Percentiles rank a stretch among this genome's conserved stretches.
Evolutionary conservation across 495 filamentous ascomycete genomes (phyloP).

Genomic region (Penicillium robsamsonii): DNA sequence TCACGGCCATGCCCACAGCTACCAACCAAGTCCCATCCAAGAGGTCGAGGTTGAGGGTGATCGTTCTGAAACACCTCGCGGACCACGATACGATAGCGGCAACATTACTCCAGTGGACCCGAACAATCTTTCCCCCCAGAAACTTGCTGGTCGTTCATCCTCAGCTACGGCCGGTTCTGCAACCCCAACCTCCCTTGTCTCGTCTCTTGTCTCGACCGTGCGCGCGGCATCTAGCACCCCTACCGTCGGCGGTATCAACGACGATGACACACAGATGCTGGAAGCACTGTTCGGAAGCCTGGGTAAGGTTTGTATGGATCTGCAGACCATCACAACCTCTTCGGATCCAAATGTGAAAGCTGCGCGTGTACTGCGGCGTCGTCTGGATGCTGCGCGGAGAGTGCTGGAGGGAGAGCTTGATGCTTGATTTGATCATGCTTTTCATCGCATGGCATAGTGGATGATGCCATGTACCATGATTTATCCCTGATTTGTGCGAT

Average conservation of each 20-base stretch:
- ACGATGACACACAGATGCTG: constrained; percentile 72
- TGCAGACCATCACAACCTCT: constrained; percentile 57
- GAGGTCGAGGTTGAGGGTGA: constrained; percentile 12
- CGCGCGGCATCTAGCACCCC: constrained; percentile 44
- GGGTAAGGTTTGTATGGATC: constrained; percentile 61
- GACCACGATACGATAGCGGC: constrained; percentile 7
- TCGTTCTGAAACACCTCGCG: constrained; percentile 22
- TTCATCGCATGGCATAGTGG: constrained; percentile 7
- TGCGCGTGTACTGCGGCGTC: constrained; percentile 59
- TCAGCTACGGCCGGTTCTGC: constrained; percentile 32
- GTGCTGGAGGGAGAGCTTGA: constrained; percentile 65
- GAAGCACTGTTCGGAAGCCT: constrained; percentile 73
- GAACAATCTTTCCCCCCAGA: constrained; percentile 1
- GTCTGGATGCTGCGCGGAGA: constrained; percentile 69
- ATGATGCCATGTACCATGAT: constrained; percentile 19
- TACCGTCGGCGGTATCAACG: constrained; percentile 46
- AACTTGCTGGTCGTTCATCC: constrained; percentile 25
- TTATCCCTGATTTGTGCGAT: constrained; percentile 10
- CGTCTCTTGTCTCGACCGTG: constrained; percentile 39
- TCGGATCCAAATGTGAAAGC: constrained; percentile 55
- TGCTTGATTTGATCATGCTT: constrained; percentile 22
- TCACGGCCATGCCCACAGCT: constrained; percentile 15
- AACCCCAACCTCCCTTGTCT: constrained; percentile 40
- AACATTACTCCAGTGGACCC: constrained; percentile 7
- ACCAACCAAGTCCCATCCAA: constrained; percentile 17